Conservation (phyloP, 1,284 basidiomycete species). For the Rhodotorula sp. region DNA sequence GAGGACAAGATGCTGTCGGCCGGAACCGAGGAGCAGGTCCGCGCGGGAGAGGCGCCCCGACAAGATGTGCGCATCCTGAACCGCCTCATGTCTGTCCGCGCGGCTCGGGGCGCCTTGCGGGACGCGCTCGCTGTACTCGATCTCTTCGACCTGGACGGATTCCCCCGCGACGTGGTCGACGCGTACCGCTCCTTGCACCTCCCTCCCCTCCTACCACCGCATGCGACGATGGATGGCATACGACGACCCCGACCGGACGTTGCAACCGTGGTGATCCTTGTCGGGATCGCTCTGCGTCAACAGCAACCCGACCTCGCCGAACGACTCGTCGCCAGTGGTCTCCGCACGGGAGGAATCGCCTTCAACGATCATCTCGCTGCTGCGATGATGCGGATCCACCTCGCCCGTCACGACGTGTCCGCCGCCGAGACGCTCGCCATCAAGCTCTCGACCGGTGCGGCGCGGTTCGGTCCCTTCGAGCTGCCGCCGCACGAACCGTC, state of each 20-base stretch:
- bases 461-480: not conserved
- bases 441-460: slow-evolving; percentile 11
- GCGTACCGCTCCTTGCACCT: not conserved
- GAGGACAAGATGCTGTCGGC: slow-evolving; percentile 30
- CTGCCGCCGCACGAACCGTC: slow-evolving; percentile 10
- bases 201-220: not conserved
- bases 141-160: slow-evolving; percentile 20
- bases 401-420: slow-evolving; percentile 16
- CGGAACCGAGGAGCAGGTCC: slow-evolving; percentile 6
- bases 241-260: slow-evolving; percentile 19
- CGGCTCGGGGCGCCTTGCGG: slow-evolving; percentile 8
- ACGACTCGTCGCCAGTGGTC: slow-evolving; percentile 12
- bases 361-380: slow-evolving; percentile 23
- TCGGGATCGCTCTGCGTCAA: slow-evolving; percentile 18
- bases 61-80: slow-evolving; percentile 35
- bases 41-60: not conserved
- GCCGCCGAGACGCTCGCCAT: slow-evolving; percentile 26
- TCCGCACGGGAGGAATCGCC: not conserved
- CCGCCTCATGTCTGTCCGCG: slow-evolving; percentile 28
- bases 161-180: slow-evolving; percentile 8
- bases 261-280: slow-evolving; percentile 28
- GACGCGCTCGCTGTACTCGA: slow-evolving; percentile 29
- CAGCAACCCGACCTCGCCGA: slow-evolving; percentile 21
- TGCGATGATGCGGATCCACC: slow-evolving; percentile 11
- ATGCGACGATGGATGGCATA: not conserved